Evolutionary conservation across 2,329 filamentous ascomycete genomes (phyloP), one percentile per base, ranked within the genome.

Genomic region (Talaromyces sp.): DNA sequence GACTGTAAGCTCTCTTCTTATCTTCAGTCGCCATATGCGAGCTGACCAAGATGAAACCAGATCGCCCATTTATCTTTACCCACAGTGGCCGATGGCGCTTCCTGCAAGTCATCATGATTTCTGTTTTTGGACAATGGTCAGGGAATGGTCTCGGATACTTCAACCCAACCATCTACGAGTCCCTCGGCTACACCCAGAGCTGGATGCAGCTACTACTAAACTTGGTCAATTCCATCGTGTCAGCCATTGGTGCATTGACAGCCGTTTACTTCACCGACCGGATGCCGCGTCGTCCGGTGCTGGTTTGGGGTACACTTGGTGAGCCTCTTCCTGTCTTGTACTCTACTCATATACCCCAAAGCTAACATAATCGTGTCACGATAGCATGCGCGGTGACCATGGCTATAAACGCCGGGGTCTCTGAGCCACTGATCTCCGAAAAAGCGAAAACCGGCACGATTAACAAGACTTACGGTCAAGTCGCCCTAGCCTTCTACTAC

Each of bases 101-200:
- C 58, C 71, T 74, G 4, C 79, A 81, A 62, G 79, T 81, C 49
- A 64, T 81, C 63, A 80, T 81, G 78, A 81, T 82, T 63, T 79
- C 79, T 51, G 72, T 81, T 62, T 82, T 82, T 59, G 80, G 79
- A 17, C 79, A 82, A 66, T 82, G 80, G 69, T 81, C 80, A 0
- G 80, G 80, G 21, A 81, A 81, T 60, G 79, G 79, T 56, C 75
- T 82, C 7, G 78, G 79, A 14, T 82, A 82, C 71, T 82, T 81
- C 70, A 81, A 81, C 68, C 73, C 80, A 8, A 75, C 73, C 41
- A 81, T 82, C 65, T 81, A 79, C 67, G 64, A 74, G 21, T 19
- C 57, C 2, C 6, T 71, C 19, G 68, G 68, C 38, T 71, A 70
- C 54, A 67, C 62, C 11, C 61, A 64, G 0, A 67, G 65, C 55